A percentile compares a stretch with the other conserved stretches of the same genome.
Evolutionary conservation across 2,329 filamentous ascomycete species (phyloP).

Genomic region (Cytospora paraplurivora): DNA sequence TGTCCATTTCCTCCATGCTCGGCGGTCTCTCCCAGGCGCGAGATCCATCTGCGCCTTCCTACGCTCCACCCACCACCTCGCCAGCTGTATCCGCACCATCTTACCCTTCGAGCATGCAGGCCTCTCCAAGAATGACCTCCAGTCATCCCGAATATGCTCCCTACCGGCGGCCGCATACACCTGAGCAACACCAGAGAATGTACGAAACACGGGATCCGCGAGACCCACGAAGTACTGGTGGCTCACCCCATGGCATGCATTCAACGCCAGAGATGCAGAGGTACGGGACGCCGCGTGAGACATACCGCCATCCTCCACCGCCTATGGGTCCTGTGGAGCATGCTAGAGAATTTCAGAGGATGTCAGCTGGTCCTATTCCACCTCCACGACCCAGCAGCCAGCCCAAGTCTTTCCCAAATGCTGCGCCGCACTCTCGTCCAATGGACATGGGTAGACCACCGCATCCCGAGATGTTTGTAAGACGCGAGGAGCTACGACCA

Average conservation of each 20-base stretch:
- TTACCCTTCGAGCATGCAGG: slow-evolving; percentile 53
- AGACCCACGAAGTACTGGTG: slow-evolving; percentile 41
- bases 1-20: slow-evolving; percentile 65
- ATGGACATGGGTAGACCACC: slow-evolving; percentile 49
- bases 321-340: slow-evolving; percentile 46
- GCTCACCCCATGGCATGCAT: slow-evolving; percentile 54
- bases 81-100: slow-evolving; percentile 44
- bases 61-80: slow-evolving; percentile 44
- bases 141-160: slow-evolving; percentile 61
- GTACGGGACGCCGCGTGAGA: slow-evolving; percentile 59
- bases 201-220: slow-evolving; percentile 49
- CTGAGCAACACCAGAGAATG: slow-evolving; percentile 61
- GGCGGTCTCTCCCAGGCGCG: slow-evolving; percentile 51
- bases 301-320: slow-evolving; percentile 55
- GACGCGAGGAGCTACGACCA: slow-evolving; percentile 51
- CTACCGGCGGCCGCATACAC: slow-evolving; percentile 70
- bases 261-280: slow-evolving; percentile 60
- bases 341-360: slow-evolving; percentile 42
- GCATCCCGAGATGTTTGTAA: slow-evolving; percentile 48
- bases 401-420: slow-evolving; percentile 51
- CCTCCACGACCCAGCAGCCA: slow-evolving; percentile 56
- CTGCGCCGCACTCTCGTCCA: slow-evolving; percentile 45
- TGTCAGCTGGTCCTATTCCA: slow-evolving; percentile 41
- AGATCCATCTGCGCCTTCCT: slow-evolving; percentile 41
- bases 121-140: slow-evolving; percentile 58